Base-by-base conservation (phyloP, 2,329 filamentous ascomycete genomes). In the Erysiphe pulchra region DNA sequence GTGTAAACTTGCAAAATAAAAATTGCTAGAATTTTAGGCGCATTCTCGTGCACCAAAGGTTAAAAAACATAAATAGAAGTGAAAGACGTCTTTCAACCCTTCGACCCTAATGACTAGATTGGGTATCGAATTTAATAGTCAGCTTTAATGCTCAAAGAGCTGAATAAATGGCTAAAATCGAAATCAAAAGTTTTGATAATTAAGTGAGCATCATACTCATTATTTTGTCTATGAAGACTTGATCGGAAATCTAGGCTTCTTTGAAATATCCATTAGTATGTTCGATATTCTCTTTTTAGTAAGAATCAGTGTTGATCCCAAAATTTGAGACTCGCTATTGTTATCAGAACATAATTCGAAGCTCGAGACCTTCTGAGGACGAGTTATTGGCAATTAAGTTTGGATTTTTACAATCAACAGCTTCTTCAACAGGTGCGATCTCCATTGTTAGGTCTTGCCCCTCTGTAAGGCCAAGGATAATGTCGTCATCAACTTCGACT, bases 391-490 rank as follows among this genome's bases (percentile, higher is more conserved):
- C 52, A 14, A 50, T 49, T 40, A 48, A 50, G 37, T 45, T 50
- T 39, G 45, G 45, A 28, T 48, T 52, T 40, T 57, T 54, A 47
- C 52, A 52, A 45, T 59, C 56, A 37, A 56, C 53, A 43, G 49
- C 48, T 39, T 54, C 45, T 56, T 76, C 72, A 28, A 75, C 57
- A 2, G 65, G 63, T 30, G 59, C 54, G 38, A 81, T 66, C 53
- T 90, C 77, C 47, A 81, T 69, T 48, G 77, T 72, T 79, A 95
- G 90, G 56, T 93, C 87, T 60, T 95, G 84, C 31, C 85, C 86
- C 62, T 98, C 90, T 1, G 75, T 72, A 45, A 95, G 66, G 59
- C 87, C 80, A 40, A 72, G 71, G 31, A 95, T 73, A 42, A 92
- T 77, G 50, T 94, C 85, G 56, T 95, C 85, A 55, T 95, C 90